Conservation (phyloP, 768 basidiomycete species). For the Hortiboletus campestris region DNA sequence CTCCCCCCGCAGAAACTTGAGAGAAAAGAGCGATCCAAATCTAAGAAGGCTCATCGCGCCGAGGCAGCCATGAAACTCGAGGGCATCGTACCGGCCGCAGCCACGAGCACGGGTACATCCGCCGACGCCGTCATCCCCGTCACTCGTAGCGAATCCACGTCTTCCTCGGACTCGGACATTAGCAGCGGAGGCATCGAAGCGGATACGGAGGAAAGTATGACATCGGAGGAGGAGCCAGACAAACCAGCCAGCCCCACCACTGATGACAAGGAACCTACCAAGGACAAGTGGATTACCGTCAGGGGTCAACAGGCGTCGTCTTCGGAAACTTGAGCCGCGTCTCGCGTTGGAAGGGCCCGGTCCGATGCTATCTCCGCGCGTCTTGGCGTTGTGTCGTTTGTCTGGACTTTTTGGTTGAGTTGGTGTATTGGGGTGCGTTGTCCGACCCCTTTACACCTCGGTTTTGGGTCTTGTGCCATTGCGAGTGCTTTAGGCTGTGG, state of each 20-base stretch:
- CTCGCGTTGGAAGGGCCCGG: neutral
- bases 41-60: constrained; percentile 44
- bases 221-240: constrained; percentile 66
- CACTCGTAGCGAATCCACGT: constrained; percentile 33
- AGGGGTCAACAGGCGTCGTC: constrained; percentile 43
- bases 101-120: constrained; percentile 9
- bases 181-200: constrained; percentile 63
- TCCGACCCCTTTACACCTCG: neutral
- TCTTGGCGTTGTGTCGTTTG: constrained; percentile 1
- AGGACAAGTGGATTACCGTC: constrained; percentile 79
- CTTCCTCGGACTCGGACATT: constrained; percentile 59
- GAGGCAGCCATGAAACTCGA: constrained; percentile 33
- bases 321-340: constrained; percentile 8
- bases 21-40: constrained; percentile 55
- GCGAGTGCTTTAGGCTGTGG: constrained; percentile 18
- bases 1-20: constrained; percentile 45
- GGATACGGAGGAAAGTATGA: constrained; percentile 73
- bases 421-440: neutral
- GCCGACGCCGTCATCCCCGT: constrained; percentile 21
- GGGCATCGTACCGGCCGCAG: constrained; percentile 2
- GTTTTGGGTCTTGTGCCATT: constrained; percentile 20
- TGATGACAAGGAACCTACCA: constrained; percentile 32
- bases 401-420: constrained; percentile 14
- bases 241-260: constrained; percentile 30
- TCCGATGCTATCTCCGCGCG: neutral